Conservation (phyloP, 331 rosid genomes). For the Acacia pycnantha region DNA sequence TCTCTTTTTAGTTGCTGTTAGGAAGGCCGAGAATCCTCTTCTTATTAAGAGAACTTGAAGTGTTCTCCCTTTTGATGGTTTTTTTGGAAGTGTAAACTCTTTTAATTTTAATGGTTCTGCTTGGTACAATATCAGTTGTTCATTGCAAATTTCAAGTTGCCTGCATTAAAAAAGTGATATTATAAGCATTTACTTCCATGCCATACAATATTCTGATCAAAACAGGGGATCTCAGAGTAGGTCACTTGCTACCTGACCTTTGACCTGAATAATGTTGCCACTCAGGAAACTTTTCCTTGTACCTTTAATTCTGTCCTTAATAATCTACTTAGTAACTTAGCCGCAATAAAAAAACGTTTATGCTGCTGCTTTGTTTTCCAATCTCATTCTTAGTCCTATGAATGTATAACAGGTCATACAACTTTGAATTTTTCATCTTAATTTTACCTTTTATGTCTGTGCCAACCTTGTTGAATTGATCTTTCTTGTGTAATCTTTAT, state of each 20-base stretch:
- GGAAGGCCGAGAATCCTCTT: too few species aligned
- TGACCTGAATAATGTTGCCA: not conserved
- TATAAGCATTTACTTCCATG: not conserved
- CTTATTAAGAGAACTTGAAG: too few species aligned
- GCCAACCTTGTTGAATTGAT: conserved; percentile 8
- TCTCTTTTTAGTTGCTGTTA: too few species aligned
- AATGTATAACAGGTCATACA: not conserved
- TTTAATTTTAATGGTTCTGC: not conserved
- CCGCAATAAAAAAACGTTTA: not conserved
- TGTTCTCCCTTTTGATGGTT: too few species aligned
- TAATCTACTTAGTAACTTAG: not conserved
- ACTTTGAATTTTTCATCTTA: not conserved
- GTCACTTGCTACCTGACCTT: not conserved
- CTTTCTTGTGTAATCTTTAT: conserved; percentile 16
- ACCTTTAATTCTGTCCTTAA: not conserved
- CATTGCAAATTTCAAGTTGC: not conserved
- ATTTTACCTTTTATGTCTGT: conserved; percentile 17
- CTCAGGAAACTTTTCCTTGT: not conserved
- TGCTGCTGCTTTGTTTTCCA: not conserved
- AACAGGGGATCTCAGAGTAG: not conserved
- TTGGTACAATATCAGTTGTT: not conserved
- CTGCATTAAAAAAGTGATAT: not conserved
- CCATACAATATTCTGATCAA: not conserved
- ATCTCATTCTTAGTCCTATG: conserved; percentile 18
- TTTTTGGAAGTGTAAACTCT: not conserved